These are phyloP conservation scores for Neoboletus magnificus DNA, from an alignment of 768 basidiomycete species.

Conservation along the genomic window DNA sequence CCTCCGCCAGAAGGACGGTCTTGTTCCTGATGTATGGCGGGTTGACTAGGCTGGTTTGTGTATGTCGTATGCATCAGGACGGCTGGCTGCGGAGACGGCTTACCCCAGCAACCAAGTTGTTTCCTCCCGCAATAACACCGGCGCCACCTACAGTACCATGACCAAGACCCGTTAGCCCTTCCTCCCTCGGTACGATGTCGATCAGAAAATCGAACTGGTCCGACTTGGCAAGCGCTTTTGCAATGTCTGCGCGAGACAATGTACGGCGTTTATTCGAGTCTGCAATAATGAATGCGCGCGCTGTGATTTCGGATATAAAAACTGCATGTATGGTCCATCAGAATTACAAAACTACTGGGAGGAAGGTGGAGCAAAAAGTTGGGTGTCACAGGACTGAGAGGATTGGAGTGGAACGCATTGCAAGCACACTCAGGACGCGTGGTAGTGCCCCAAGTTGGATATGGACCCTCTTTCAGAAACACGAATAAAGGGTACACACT, in stretches of 20 bases:
- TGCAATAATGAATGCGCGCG: constrained; percentile 91
- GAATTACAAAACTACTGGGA: neutral
- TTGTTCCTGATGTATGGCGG: constrained; percentile 22
- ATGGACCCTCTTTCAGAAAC: neutral
- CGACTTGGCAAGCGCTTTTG: constrained; percentile 85
- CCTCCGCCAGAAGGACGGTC: constrained; percentile 20
- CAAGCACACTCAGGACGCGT: neutral
- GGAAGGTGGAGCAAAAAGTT: too few relatives aligned
- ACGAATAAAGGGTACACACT: constrained; percentile 54
- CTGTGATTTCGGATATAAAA: constrained; percentile 96
- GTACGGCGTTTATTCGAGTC: constrained; percentile 97
- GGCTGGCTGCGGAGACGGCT: neutral
- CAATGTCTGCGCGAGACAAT: constrained; percentile 88
- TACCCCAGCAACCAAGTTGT: constrained; percentile 25
- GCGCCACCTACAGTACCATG: constrained; percentile 4
- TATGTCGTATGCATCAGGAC: neutral
- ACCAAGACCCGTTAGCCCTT: constrained; percentile 33
- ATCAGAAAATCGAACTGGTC: constrained; percentile 98
- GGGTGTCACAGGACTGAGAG: too few relatives aligned
- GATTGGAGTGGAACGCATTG: neutral
- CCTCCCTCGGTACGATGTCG: constrained; percentile 91
- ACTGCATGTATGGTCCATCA: constrained; percentile 44
- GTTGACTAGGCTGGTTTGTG: constrained; percentile 22
- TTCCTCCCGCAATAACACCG: constrained; percentile 7
- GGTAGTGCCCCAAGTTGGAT: constrained; percentile 2